A percentile compares a stretch with the other conserved stretches of the same genome.
phyloP scores from a whole-genome alignment of 768 basidiomycete genomes.

The Gymnopilus dilepis region DNA sequence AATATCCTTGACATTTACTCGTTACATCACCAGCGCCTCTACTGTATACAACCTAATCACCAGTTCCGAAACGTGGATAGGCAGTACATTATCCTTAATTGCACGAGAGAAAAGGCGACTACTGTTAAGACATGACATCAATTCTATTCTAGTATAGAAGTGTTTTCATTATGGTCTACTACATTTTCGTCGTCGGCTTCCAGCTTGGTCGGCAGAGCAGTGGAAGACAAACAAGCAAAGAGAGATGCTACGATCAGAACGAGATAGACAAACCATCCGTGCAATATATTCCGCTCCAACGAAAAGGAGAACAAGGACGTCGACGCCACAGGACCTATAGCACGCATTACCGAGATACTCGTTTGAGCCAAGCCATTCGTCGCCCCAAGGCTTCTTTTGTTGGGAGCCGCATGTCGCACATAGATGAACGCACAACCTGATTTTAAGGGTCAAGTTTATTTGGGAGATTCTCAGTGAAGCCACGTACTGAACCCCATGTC shows the following conservation, averaged over 20 bases:
- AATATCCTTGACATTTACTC: no score
- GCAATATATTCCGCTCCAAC: slow-evolving; percentile 38
- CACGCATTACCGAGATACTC: slow-evolving; percentile 29
- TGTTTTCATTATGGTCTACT: background rate
- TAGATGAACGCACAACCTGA: slow-evolving; percentile 64
- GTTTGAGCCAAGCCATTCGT: slow-evolving; percentile 53
- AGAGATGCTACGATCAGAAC: background rate
- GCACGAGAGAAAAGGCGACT: no score
- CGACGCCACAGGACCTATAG: slow-evolving; percentile 53
- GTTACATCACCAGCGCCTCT: no score
- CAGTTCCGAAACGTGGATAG: no score
- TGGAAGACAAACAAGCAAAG: background rate
- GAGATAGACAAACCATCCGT: slow-evolving; percentile 3
- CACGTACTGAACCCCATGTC: slow-evolving; percentile 24
- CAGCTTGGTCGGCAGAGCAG: background rate
- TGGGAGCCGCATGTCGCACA: slow-evolving; percentile 59
- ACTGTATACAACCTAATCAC: no score
- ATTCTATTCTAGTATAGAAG: no score
- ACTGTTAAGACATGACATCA: no score
- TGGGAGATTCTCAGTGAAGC: background rate
- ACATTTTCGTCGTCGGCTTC: background rate
- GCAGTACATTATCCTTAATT: no score
- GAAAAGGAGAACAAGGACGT: slow-evolving; percentile 67
- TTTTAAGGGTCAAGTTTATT: background rate
- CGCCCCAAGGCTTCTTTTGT: slow-evolving; percentile 57